Evolutionary conservation across 78 protist species (phyloP).

Genomic region (Ministeria vibrans): DNA sequence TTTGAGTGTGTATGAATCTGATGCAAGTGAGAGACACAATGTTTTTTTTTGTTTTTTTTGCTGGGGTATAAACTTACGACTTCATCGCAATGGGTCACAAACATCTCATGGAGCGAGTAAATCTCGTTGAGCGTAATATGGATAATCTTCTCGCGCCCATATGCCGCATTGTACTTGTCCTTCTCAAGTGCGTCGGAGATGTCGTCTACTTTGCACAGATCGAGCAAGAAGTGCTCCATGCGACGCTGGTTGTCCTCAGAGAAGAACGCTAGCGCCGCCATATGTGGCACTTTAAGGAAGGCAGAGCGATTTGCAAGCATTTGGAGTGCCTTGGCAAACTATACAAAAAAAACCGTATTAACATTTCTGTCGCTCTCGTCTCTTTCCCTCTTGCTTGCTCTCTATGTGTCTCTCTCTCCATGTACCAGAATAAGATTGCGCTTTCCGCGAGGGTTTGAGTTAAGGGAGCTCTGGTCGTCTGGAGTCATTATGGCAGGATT

Average conservation of each 20-base stretch:
- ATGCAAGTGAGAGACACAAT: no score
- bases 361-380: background rate
- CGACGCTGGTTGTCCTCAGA: conserved; percentile 12
- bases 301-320: conserved; percentile 47
- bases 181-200: conserved; percentile 40
- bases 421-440: conserved; percentile 42
- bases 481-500: conserved; percentile 70
- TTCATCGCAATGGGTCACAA: no score
- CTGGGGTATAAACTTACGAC: no score
- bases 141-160: conserved; percentile 12
- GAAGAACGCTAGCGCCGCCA: conserved; percentile 39
- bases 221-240: conserved; percentile 35
- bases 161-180: conserved; percentile 30
- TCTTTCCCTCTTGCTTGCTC: background rate
- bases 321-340: conserved; percentile 67
- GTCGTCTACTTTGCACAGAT: conserved; percentile 49
- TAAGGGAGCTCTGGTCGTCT: conserved; percentile 40
- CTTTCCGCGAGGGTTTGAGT: conserved; percentile 31
- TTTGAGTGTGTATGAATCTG: no score
- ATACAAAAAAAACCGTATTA: background rate
- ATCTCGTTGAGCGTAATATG: conserved; percentile 62
- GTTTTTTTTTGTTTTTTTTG: no score
- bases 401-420: no score
- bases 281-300: conserved; percentile 42
- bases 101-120: no score